Conservation (phyloP, 1,139 yeast species). For the Candida tropicalis region DNA sequence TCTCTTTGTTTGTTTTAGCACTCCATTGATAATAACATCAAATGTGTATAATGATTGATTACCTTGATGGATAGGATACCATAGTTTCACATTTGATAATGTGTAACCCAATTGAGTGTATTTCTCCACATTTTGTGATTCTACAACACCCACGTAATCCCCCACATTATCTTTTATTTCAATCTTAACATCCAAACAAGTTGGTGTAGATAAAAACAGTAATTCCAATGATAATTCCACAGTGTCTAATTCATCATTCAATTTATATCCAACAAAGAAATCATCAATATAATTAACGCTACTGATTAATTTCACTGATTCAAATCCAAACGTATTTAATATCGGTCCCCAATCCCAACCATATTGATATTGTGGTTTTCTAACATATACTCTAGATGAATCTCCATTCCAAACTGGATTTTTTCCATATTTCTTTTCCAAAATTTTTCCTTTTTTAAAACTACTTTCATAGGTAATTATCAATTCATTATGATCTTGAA, state of each 20-base stretch:
- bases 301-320: conserved; percentile 37
- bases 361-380: conserved; percentile 58
- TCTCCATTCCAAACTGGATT: conserved; percentile 42
- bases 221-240: conserved; percentile 15
- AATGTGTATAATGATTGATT: conserved; percentile 34
- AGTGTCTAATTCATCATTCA: conserved; percentile 15
- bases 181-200: conserved; percentile 2
- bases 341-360: conserved; percentile 67
- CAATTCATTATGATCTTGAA: conserved; percentile 19
- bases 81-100: conserved; percentile 29
- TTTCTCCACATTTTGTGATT: neutral
- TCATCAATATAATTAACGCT: conserved; percentile 23
- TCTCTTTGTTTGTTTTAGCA: conserved; percentile 12
- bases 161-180: conserved; percentile 10
- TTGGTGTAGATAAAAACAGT: conserved; percentile 5
- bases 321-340: conserved; percentile 48
- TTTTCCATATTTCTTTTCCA: conserved; percentile 24
- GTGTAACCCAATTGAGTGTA: neutral
- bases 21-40: conserved; percentile 15
- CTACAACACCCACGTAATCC: neutral
- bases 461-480: conserved; percentile 27
- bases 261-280: conserved; percentile 23
- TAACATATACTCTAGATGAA: conserved; percentile 38
- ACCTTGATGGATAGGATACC: conserved; percentile 48
- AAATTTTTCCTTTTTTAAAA: conserved; percentile 20